Base-by-base conservation (phyloP, 495 filamentous ascomycete genomes). In the Thermochaetoides thermophila region DNA sequence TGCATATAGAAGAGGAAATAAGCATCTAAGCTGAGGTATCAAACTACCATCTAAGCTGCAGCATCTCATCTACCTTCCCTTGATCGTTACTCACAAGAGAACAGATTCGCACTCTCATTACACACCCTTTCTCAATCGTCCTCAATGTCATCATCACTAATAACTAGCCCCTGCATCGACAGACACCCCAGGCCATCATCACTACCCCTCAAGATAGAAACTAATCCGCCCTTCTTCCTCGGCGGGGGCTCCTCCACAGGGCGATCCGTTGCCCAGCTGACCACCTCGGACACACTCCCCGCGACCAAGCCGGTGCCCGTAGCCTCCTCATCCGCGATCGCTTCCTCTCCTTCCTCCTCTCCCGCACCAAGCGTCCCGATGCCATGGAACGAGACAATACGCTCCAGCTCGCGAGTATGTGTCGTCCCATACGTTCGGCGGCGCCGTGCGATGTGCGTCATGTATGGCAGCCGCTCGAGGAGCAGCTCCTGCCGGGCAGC, bases 131-230 rank as follows among this genome's bases (percentile, higher is more conserved):
- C 21, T 11, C 45, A 70, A 49, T 78, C 73, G 59, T 95, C 87
- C 55, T 85, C 84, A 56, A 97, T 96, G 66, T 97, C 89, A 64
- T 97, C 89, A 51, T 96, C 87, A 46, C 78, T 84, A 27, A 96
- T 59, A 33, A 85, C 71, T 37, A 92, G 50, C 32, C 73, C 76
- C 53, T 76, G 69, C 27, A 70, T 63, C 34, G 61, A 57, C 27
- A 63, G 56, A 13, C 63, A 55, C 3, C 55, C 17, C 21, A 38
- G 35, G 34, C 39, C 39, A 26, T 42, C 28, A 20, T 17, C 37
- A 14, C 28, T 27, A 5, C 46, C 31, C 14, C 39, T 52, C 22
- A 50, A 32, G 10, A 51, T 51, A 5, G 48, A 52, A 1, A 44
- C 50, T 12, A 52, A 42, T 1, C 35, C 48, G 18, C 26, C 35